Conservation (phyloP, 345 rosid species). For the Balakata baccata region DNA sequence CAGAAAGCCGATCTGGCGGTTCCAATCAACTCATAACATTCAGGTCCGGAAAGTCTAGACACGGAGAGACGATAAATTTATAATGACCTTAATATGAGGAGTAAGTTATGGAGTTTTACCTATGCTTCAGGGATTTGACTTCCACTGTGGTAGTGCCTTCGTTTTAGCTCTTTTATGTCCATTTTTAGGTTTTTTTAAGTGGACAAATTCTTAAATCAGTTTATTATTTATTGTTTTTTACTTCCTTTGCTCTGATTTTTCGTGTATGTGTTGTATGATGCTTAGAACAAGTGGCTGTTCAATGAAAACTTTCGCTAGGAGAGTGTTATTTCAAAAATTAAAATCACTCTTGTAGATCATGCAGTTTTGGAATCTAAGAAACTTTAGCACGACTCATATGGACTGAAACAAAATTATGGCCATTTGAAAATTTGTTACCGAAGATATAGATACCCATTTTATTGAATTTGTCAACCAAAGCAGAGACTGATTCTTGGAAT, state of each 20-base stretch:
- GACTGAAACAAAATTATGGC: not conserved
- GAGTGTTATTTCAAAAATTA: not conserved
- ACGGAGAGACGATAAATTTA: not conserved
- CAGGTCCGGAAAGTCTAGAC: constrained; percentile 84
- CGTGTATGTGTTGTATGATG: not conserved
- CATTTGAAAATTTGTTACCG: too few relatives aligned
- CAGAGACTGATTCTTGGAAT: not conserved
- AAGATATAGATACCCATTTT: not conserved
- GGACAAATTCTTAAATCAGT: not conserved
- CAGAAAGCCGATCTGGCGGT: constrained; percentile 89
- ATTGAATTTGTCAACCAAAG: not conserved
- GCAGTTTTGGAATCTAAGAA: not conserved
- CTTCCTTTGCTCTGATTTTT: not conserved
- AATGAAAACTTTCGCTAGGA: constrained; percentile 4
- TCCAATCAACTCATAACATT: constrained; percentile 90
- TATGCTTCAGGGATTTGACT: not conserved
- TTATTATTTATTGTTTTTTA: not conserved
- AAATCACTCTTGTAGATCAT: not conserved
- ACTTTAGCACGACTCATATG: not conserved
- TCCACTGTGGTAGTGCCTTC: not conserved
- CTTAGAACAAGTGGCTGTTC: not conserved
- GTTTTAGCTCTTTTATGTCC: not conserved
- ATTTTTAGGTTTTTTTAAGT: not conserved
- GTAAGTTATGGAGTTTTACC: not conserved
- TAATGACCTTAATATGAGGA: not conserved